phyloP scores from a whole-genome alignment of 2,329 filamentous ascomycete genomes.

The Ustulina deusta region DNA sequence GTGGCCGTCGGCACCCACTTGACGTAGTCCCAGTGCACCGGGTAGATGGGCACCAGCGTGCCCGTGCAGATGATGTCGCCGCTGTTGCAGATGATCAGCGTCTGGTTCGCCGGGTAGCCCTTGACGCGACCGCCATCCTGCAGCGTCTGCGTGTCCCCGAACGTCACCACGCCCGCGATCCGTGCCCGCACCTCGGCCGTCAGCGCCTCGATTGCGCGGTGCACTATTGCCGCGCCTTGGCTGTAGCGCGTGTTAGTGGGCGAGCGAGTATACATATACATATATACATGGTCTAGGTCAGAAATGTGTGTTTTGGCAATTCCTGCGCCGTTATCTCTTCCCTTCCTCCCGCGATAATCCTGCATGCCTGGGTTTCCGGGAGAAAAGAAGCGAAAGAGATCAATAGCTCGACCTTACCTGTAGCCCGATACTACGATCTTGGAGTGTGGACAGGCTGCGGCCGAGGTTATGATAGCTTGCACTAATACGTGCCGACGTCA shows the following conservation, averaged over 20 bases:
- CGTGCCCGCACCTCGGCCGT: constrained; percentile 42
- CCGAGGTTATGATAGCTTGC: constrained; percentile 45
- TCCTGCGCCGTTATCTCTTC: too few species aligned
- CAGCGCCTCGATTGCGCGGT: constrained; percentile 53
- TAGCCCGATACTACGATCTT: constrained; percentile 48
- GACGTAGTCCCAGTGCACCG: constrained; percentile 55
- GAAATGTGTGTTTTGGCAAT: too few species aligned
- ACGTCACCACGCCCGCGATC: constrained; percentile 54
- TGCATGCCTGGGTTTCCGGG: too few species aligned
- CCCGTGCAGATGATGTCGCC: constrained; percentile 56
- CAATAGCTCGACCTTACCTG: constrained; percentile 37
- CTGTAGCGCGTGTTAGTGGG: constrained; percentile 27
- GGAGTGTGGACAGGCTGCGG: constrained; percentile 45
- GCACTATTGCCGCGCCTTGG: constrained; percentile 56
- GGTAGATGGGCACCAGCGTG: constrained; percentile 50
- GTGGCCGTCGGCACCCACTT: constrained; percentile 50
- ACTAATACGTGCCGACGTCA: constrained; percentile 30
- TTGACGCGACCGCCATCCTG: constrained; percentile 54
- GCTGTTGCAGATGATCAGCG: constrained; percentile 57
- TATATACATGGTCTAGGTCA: too few species aligned
- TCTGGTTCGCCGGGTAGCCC: constrained; percentile 53
- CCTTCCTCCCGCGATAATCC: neutral
- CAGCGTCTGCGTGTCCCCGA: constrained; percentile 53
- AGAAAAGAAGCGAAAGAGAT: neutral
- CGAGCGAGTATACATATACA: too few species aligned